Evolutionary conservation across 345 rosid species (phyloP), one percentile per base, ranked within the genome.

Genomic region (Syzygium aromaticum): DNA sequence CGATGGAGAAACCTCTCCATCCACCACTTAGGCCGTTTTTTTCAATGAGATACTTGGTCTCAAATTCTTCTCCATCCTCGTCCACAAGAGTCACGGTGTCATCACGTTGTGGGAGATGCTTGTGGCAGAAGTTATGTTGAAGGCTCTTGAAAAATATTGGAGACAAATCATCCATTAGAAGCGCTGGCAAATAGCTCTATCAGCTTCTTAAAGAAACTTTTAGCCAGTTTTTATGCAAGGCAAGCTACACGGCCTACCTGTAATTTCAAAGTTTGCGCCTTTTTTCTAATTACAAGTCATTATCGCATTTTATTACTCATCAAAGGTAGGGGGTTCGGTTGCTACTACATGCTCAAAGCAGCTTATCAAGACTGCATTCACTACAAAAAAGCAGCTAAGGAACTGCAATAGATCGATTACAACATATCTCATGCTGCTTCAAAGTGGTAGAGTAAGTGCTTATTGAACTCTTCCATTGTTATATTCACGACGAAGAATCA

Each of bases 1-100:
- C 93, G 77, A 90, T 90, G 27, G 94, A 87, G 83, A 93, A 93
- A 28, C 92, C 93, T 90, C 93, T 91, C 95, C 95, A 93, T 23
- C 95, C 95, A 7, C 89, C 95, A 53, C 95, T 93, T 2, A 93
- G 91, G 46, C 93, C 93, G 53, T 85, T 90, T 87, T 91, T 92
- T 14, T 85, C 85, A 7, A 89, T 90, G 43, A 93, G 94, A 61
- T 90, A 93, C 64, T 92, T 92, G 5, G 95, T 86, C 82, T 85
- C 63, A 25, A 67, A 91, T 46, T 87, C 90, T 52, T 90, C 87
- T 59, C 88, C 93, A 80, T 87, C 87, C 86, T 93, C 95, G 61
- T 92, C 93, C 77, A 85, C 91, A 85, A 92, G 85, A 17, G 87
- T 86, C 17, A 93, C 64, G 8, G 49, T 84, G 83, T 88, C 93